A percentile compares a stretch with the other conserved stretches of the same genome.
Evolutionary conservation across 1,284 basidiomycete species (phyloP).

Genomic region (Amylostereum areolatum): DNA sequence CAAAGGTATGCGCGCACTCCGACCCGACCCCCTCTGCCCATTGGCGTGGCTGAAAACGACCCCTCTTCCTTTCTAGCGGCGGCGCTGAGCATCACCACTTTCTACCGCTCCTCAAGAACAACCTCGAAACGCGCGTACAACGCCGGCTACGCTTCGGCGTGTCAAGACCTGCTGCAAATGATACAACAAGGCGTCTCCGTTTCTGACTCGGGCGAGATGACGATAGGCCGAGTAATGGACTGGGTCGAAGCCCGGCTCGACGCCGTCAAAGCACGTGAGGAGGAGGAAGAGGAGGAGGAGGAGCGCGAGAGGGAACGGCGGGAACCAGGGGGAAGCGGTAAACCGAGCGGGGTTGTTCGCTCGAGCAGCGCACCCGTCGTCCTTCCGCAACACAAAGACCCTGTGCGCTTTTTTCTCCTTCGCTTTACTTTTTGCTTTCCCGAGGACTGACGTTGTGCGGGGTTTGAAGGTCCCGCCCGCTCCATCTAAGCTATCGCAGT

Average conservation of each 20-base stretch:
- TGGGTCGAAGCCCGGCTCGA: constrained; percentile 62
- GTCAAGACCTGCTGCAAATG: constrained; percentile 71
- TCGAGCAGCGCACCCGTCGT: constrained; percentile 14
- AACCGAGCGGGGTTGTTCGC: constrained; percentile 12
- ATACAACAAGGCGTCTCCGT: constrained; percentile 74
- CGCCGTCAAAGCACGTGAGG: constrained; percentile 60
- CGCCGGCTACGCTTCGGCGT: constrained; percentile 68
- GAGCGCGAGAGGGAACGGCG: constrained; percentile 50
- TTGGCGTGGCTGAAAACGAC: constrained; percentile 3
- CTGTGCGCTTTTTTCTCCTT: constrained; percentile 5
- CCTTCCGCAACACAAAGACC: constrained; percentile 14
- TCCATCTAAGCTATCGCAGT: constrained; percentile 10
- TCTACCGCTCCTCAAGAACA: constrained; percentile 69
- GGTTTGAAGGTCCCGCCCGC: constrained; percentile 5
- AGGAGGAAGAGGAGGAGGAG: constrained; percentile 76
- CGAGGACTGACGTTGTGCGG: not conserved
- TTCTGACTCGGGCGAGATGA: constrained; percentile 46
- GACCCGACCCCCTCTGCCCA: not conserved
- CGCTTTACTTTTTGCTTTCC: not conserved
- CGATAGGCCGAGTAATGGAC: constrained; percentile 72
- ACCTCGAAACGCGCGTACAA: constrained; percentile 74
- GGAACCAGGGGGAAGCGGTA: constrained; percentile 13
- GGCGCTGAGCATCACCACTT: constrained; percentile 74
- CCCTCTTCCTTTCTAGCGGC: constrained; percentile 43
- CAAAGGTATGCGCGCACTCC: constrained; percentile 49